Base-by-base conservation (phyloP, 2,329 filamentous ascomycete genomes). In the Botrytis sinoallii region DNA sequence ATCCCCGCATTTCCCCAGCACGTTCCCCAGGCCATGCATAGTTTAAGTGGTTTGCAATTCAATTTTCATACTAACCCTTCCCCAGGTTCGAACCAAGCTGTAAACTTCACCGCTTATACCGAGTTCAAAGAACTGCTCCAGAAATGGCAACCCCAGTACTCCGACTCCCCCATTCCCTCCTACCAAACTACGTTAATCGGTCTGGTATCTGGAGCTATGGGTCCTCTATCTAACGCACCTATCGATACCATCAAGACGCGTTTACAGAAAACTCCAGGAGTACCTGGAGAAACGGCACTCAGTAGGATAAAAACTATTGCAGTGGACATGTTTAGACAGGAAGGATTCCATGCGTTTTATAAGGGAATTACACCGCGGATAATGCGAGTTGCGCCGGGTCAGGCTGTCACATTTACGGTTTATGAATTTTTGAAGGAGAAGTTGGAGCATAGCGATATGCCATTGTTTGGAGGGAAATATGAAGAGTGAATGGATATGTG, bases 241-340 rank as follows among this genome's bases (percentile, higher is more conserved):
- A 98, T 99, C 82, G 96, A 99, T 81, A 99, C 96, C 57, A 98
- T 99, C 86, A 99, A 99, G 90, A 99, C 96, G 60, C 87, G 96
- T 69, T 85, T 99, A 82, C 96, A 99, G 83, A 96, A 94, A 84
- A 96, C 91, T 70, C 93, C 94, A 0, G 94, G 93, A 5, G 88
- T 92, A 83, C 88, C 90, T 8, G 95, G 95, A 25, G 92, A 95
- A 80, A 93, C 90, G 65, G 95, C 96, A 20, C 83, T 97, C 78
- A 88, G 89, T 74, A 87, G 96, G 75, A 98, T 99, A 79, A 86
- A 88, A 44, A 82, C 84, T 59, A 99, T 99, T 79, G 91, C 93
- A 70, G 87, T 84, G 73, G 92, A 95, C 77, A 96, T 95, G 93
- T 95, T 95, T 85, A 93, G 90, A 91, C 93, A 97, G 85, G 96